Evolutionary conservation across 371 early-diverging fungal genomes (phyloP), one percentile per base, ranked within the genome.

Genomic region (Parasitella parasitica): DNA sequence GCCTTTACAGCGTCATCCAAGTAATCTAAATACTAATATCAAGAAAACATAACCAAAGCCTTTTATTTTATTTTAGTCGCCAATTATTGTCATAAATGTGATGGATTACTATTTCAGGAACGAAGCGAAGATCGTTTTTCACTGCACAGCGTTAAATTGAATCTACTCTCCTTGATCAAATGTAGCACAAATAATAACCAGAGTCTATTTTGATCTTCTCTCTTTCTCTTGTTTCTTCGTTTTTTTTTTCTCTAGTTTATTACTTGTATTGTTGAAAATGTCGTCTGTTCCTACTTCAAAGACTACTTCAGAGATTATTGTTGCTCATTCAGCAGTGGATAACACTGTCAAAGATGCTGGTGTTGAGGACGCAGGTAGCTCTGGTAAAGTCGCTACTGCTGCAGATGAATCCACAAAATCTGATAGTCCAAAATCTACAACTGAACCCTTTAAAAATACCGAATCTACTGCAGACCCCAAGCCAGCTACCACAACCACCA

Each of bases 41-140:
- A 24, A 46, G 12, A 36, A 46, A 11, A 46, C 22, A 20, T 46
- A 46, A 32, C 11, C 32, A 32, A 32, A 32, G 32, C 24, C 13
- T 4, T 24, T 46, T n/a, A n/a, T n/a, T n/a, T n/a, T n/a, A n/a
- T n/a, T n/a, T n/a, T n/a, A n/a, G n/a, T n/a, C n/a, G n/a, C n/a
- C n/a, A n/a, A n/a, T n/a, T n/a, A n/a, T n/a, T n/a, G n/a, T 43
- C 43, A 20, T 46, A 32, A 59, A 50, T 59, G 59, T 59, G 59
- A 26, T 28, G 28, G 15, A 9, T 37, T 59, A 6, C 59, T 50
- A 36, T 22, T 50, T 50, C 48, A 24, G 51, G 48, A 20, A 59
- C 27, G 43, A 55, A 55, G 46, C 26, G 39, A 60, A 60, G 52
- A 52, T 52, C 52, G 13, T 26, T 38, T 51, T 28, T 28, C 32